Base-by-base conservation (phyloP, 2,329 filamentous ascomycete genomes). In the Fusarium pseudocircinatum region DNA sequence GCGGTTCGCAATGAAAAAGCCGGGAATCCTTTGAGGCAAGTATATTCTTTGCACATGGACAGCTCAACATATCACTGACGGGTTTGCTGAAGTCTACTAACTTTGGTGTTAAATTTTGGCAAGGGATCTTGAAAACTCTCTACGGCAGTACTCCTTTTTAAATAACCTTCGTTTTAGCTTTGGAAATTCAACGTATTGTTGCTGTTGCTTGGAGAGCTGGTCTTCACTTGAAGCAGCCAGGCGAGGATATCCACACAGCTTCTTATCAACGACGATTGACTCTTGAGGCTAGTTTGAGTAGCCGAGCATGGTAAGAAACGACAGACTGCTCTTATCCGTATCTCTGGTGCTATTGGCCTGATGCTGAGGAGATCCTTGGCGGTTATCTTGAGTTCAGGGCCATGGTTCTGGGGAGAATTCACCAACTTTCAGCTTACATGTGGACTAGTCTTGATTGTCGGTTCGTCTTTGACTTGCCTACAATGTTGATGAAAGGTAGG, bases 311-410 rank as follows among this genome's bases (percentile, higher is more conserved):
- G 0, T n/a, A 13, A 2, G 12, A 34, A n/a, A 24, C 16, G 12
- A 12, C 30, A 20, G 12, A 10, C 26, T 16, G 12, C 12, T n/a
- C 16, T 24, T 34, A 2, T 4, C 6, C 2, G 15, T 20, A 34
- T 11, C 16, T 10, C 20, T 11, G 2, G 1, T 16, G n/a, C 22
- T 11, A 50, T 24, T 6, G 1, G 2, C 24, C 30, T 24, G 22
- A 24, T 50, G 16, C 16, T 52, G 16, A 20, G 1, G 47, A 26
- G 30, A 3, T 3, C 3, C 15, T 34, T 18, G 6, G 3, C 16
- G 22, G 14, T 12, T 7, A 24, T 12, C n/a, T 22, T 11, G n/a
- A 22, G 7, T 9, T 7, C 2, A 12, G 16, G 12, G 3, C 2
- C 12, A 37, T 5, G 49, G 2, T 4, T 53, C 14, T 16, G 32